Base-by-base conservation (phyloP, 2,329 filamentous ascomycete species). In the Blastomyces gilchristii region DNA sequence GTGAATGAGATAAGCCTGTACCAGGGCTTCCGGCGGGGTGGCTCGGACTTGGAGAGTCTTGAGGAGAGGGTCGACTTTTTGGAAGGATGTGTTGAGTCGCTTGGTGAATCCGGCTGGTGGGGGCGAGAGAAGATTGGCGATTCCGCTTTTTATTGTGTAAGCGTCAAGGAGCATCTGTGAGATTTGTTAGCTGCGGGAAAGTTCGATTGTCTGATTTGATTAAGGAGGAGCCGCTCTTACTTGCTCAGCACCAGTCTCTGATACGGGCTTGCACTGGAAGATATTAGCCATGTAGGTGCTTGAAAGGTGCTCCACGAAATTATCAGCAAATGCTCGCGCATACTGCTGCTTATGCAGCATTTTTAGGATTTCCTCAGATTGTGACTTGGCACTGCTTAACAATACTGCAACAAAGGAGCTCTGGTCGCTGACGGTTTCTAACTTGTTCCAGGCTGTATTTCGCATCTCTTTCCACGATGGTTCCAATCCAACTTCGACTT, bases 1-100 rank as follows among this genome's bases (percentile, higher is more conserved):
- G 77, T 97, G 94, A 75, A 97, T 96, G 43, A 99, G 86, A 74
- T 99, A 99, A 43, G 94, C 94, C 78, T 97, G 93, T 0, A 99
- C 92, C 3, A 99, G 84, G 1, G 90, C 93, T 79, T 99, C 94
- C 0, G 93, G 89, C 0, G 94, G 94, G 4, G 89, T 90, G 2
- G 92, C 86, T 37, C 90, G 90, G 58, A 99, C 93, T 80, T 99
- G 94, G 2, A 99, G 84, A 2, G 94, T 97, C 77, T 99, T 99
- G 69, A 99, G 87, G 28, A 99, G 83, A 0, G 91, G 89, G 71
- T 97, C 93, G 67, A 97, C 87, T 68, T 91, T 90, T 64, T 86
- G 85, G 82, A 96, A 94, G 71, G 85, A 88, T 65, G 87, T 83
- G 71, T 88, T 90, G 59, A 97, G 90, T 57, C 94, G 88, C 76